Evolutionary conservation across 176 grass and related monocot genomes (phyloP).

Genomic region (Bolboschoenus planiculmis): DNA sequence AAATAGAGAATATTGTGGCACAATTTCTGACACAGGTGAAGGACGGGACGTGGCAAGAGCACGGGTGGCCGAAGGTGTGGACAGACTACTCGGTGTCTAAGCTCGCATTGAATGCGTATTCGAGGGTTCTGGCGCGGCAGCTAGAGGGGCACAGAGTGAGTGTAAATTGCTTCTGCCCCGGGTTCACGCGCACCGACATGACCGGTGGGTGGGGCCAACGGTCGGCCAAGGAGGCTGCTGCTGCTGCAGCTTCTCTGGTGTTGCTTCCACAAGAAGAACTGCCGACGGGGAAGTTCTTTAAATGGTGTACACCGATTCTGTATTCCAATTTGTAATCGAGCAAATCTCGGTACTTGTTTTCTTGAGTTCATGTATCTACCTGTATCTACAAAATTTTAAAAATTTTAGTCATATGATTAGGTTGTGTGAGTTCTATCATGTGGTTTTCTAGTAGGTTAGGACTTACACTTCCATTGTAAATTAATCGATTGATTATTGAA

Average conservation of each 20-base stretch:
- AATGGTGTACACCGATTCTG: slow-evolving; percentile 54
- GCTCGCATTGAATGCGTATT: slow-evolving; percentile 87
- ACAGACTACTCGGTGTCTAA: slow-evolving; percentile 93
- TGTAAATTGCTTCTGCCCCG: slow-evolving; percentile 83
- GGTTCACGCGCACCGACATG: slow-evolving; percentile 89
- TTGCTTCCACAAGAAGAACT: slow-evolving; percentile 46
- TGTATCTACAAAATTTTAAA: neutral
- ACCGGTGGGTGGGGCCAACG: slow-evolving; percentile 54
- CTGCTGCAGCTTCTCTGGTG: slow-evolving; percentile 33
- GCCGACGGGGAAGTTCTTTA: slow-evolving; percentile 69
- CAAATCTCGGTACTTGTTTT: neutral
- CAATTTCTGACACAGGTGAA: slow-evolving; percentile 73
- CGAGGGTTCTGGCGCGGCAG: slow-evolving; percentile 55
- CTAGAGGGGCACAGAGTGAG: slow-evolving; percentile 41
- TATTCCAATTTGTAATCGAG: slow-evolving; percentile 55
- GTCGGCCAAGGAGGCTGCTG: slow-evolving; percentile 57
- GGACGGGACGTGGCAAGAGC: slow-evolving; percentile 48
- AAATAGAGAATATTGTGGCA: slow-evolving; percentile 52
- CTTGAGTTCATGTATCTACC: neutral
- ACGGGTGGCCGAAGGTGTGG: slow-evolving; percentile 86
- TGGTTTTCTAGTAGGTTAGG: neutral
- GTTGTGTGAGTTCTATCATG: neutral
- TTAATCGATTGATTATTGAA: neutral
- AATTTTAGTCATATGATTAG: neutral
- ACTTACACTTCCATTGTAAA: neutral